These are phyloP conservation scores for Neofusicoccum cordaticola DNA, from an alignment of 2,329 filamentous ascomycete genomes.

Conservation along the genomic window DNA sequence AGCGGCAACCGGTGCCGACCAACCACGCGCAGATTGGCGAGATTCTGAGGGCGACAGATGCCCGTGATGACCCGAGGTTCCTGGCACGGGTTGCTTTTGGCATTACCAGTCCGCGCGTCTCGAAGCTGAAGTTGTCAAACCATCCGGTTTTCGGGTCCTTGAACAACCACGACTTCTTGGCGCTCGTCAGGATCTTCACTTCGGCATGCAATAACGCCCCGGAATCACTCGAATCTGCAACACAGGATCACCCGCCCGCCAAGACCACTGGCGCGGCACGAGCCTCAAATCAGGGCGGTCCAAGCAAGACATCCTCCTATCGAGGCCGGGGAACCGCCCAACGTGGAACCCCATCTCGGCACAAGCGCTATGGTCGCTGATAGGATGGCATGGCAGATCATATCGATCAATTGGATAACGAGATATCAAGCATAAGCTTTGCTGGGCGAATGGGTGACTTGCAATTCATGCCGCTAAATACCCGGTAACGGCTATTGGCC, in stretches of 20 bases:
- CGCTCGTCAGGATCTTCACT: conserved; percentile 26
- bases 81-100: conserved; percentile 61
- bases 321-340: no score
- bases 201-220: neutral
- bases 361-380: no score
- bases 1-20: conserved; percentile 39
- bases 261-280: neutral
- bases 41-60: conserved; percentile 45
- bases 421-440: neutral
- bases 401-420: no score
- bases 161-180: conserved; percentile 54
- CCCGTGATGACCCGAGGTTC: conserved; percentile 58
- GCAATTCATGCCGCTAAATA: neutral
- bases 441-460: neutral
- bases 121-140: conserved; percentile 48
- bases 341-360: no score
- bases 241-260: neutral
- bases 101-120: conserved; percentile 57
- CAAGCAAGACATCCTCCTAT: no score
- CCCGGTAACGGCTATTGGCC: neutral
- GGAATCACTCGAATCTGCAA: neutral
- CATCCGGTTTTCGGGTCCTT: conserved; percentile 51
- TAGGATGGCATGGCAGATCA: no score
- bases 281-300: no score
- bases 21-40: conserved; percentile 41